These are phyloP conservation scores for Dictyostelium brefeldianum DNA, from an alignment of 78 protist genomes.

Conservation along the genomic window DNA sequence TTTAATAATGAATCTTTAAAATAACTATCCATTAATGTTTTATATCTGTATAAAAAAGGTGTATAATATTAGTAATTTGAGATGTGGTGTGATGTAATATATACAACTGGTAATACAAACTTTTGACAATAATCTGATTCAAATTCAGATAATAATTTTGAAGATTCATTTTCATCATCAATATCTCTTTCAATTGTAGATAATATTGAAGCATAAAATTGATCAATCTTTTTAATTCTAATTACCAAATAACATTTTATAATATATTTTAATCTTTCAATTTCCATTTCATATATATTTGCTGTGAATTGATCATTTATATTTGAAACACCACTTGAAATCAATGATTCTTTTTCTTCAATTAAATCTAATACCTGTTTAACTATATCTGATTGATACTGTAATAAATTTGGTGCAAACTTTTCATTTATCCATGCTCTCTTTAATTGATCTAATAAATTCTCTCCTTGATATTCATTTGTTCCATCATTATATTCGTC, in stretches of 20 bases:
- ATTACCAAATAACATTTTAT: constrained; percentile 43
- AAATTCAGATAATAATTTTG: constrained; percentile 15
- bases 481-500: background rate
- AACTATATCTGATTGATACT: background rate
- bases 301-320: constrained; percentile 43
- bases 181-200: too few species aligned
- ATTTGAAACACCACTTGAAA: background rate
- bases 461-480: background rate
- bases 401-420: constrained; percentile 52
- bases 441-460: constrained; percentile 18
- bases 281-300: constrained; percentile 74
- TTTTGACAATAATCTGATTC: constrained; percentile 40
- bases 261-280: constrained; percentile 65
- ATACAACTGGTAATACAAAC: background rate
- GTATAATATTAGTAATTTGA: too few species aligned
- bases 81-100: too few species aligned
- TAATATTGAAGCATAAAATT: constrained; percentile 24
- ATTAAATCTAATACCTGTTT: background rate
- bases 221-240: constrained; percentile 60
- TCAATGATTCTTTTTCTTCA: constrained; percentile 17
- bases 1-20: constrained; percentile 50
- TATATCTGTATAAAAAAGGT: too few species aligned
- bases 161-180: background rate
- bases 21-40: constrained; percentile 29
- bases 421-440: constrained; percentile 66